A percentile compares a stretch with the other conserved stretches of the same genome.
These are phyloP conservation scores for Salicornia ramosissima DNA, from an alignment of 148 eudicot genomes.

Conservation along the genomic window DNA sequence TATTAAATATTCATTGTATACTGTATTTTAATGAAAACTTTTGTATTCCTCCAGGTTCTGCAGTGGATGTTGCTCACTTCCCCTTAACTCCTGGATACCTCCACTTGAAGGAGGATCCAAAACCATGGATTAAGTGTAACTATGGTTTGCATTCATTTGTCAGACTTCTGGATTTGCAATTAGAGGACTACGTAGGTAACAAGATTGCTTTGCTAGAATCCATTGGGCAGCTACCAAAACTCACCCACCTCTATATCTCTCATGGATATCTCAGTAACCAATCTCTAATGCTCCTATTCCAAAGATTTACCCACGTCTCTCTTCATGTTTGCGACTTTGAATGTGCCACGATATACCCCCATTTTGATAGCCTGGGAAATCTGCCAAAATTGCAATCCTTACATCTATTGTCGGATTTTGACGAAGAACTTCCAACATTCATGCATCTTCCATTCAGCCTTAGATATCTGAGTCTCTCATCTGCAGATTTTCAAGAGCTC, in stretches of 20 bases:
- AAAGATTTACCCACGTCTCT: neutral
- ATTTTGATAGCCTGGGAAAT: neutral
- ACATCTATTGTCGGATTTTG: neutral
- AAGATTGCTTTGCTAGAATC: neutral
- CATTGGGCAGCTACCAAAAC: neutral
- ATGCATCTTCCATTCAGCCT: neutral
- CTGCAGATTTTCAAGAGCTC: neutral
- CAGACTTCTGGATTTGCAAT: neutral
- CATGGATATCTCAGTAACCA: neutral
- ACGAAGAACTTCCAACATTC: neutral
- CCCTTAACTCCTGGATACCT: neutral
- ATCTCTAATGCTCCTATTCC: neutral
- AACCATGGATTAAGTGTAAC: neutral
- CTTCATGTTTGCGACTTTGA: neutral
- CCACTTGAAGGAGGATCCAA: neutral
- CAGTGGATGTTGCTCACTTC: neutral
- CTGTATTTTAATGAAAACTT: too few relatives aligned
- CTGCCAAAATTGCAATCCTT: neutral
- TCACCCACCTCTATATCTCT: conserved; percentile 3
- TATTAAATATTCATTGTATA: too few relatives aligned
- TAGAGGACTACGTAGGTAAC: neutral
- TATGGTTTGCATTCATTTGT: neutral
- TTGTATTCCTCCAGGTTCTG: neutral
- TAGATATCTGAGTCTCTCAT: neutral
- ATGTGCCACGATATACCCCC: neutral